Evolutionary conservation across 2,329 filamentous ascomycete genomes (phyloP).

Genomic region (Apiospora hydei): DNA sequence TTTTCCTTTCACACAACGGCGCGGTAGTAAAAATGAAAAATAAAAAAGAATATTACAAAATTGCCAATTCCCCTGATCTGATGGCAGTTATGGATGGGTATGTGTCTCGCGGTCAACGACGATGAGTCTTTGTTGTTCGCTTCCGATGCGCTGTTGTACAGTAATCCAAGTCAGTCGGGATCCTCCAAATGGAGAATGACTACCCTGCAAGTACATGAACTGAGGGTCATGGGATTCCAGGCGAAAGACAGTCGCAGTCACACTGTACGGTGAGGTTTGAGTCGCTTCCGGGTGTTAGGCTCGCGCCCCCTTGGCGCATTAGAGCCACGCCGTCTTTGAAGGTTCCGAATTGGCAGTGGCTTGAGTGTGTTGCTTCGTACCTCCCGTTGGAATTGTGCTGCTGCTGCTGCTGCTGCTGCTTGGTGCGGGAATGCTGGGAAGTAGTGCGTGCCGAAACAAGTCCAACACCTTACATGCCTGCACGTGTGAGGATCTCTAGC

Average conservation of each 20-base stretch:
- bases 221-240: constrained; percentile 15
- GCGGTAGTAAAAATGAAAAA: not conserved
- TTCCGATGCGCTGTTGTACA: constrained; percentile 12
- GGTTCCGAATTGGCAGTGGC: not conserved
- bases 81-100: not conserved
- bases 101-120: constrained; percentile 7
- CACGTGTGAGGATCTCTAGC: constrained; percentile 13
- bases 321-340: not conserved
- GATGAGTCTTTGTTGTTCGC: constrained; percentile 15
- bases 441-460: constrained; percentile 22
- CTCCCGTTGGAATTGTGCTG: not conserved
- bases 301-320: not conserved
- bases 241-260: not conserved
- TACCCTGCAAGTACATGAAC: constrained; percentile 19
- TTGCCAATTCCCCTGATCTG: not conserved
- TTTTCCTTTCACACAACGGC: not conserved
- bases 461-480: constrained; percentile 23
- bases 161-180: constrained; percentile 11
- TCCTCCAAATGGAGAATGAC: constrained; percentile 10
- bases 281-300: not conserved
- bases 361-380: not conserved
- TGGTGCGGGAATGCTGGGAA: constrained; percentile 21
- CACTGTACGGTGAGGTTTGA: constrained; percentile 12
- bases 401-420: not conserved
- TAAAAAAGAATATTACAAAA: not conserved